phyloP scores from a whole-genome alignment of 1,284 basidiomycete species.

The Microbotryomycetes sp. region DNA sequence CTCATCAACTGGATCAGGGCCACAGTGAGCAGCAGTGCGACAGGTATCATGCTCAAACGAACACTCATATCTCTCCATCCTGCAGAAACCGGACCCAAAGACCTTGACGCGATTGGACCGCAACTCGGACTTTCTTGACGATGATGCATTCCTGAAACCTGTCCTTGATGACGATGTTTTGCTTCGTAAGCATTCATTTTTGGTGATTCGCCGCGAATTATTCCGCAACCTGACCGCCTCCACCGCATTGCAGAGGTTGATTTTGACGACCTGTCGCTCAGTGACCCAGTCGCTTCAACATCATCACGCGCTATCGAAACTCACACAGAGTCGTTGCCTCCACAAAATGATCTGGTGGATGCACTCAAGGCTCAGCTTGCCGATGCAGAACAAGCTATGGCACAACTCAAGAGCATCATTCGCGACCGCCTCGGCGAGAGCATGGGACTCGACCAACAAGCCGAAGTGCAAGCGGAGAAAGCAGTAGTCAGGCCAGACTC shows the following conservation, averaged over 20 bases:
- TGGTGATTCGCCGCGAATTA: not conserved
- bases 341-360: constrained; percentile 18
- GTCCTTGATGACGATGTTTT: constrained; percentile 74
- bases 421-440: constrained; percentile 15
- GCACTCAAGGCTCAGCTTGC: constrained; percentile 26
- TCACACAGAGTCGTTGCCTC: not conserved
- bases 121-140: constrained; percentile 52
- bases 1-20: constrained; percentile 81
- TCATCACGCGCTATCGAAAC: not conserved
- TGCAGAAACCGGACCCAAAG: constrained; percentile 42
- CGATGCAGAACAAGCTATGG: constrained; percentile 23
- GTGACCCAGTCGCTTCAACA: not conserved
- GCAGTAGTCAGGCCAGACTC: constrained; percentile 20
- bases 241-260: constrained; percentile 48
- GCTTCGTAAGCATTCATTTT: constrained; percentile 57
- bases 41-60: not conserved
- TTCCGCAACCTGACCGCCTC: not conserved
- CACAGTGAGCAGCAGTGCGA: constrained; percentile 45
- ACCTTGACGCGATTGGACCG: constrained; percentile 49
- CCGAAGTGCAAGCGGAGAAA: not conserved
- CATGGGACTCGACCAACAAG: constrained; percentile 17
- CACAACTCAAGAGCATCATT: constrained; percentile 20
- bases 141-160: constrained; percentile 71
- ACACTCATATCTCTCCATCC: not conserved
- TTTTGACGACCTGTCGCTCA: constrained; percentile 47